Base-by-base conservation (phyloP, 495 filamentous ascomycete genomes). In the Neurospora cerealis region DNA sequence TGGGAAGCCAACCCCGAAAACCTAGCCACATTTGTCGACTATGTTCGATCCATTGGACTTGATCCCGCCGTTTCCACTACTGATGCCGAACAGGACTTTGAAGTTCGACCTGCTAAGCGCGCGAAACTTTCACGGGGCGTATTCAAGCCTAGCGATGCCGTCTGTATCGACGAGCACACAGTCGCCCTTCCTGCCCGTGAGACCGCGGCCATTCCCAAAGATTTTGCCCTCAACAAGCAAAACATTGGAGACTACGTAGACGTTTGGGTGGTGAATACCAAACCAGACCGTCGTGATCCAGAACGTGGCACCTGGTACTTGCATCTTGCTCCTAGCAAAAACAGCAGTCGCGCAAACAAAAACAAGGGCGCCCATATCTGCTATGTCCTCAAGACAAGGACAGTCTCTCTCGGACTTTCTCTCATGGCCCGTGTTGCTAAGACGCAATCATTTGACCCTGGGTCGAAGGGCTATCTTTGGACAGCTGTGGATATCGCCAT, bases 81-180 rank as follows among this genome's bases (percentile, higher is more conserved):
- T 32, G 42, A 73, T 6, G 21, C n/a, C 6, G 24, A 48, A 9
- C 36, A 36, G 28, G 44, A 71, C n/a, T 3, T 36, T 0, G 5
- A n/a, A 4, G 46, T 71, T 44, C 75, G 60, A 7, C 74, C 78
- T 3, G 32, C 71, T 6, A 81, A 81, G 72, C 78, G 80, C 8
- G 21, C 66, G 44, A 80, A 73, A 44, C 74, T 71, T 15, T 10
- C 41, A 17, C 54, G 54, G 24, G 54, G 54, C 15, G 28, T 62
- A 17, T 8, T 4, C 9, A 54, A 17, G 21, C 13, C 36, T 21
- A n/a, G 40, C 13, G 72, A 73, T 40, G 70, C 74, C 1, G 75
- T 81, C n/a, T 77, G 75, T 37, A 73, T 81, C 17, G 80, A 74
- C 8, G 79, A 77, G 19, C 71, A 80, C 54, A 37, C 69, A 9